Conservation (phyloP, 306 rosid species). For the Castanea mollissima region DNA sequence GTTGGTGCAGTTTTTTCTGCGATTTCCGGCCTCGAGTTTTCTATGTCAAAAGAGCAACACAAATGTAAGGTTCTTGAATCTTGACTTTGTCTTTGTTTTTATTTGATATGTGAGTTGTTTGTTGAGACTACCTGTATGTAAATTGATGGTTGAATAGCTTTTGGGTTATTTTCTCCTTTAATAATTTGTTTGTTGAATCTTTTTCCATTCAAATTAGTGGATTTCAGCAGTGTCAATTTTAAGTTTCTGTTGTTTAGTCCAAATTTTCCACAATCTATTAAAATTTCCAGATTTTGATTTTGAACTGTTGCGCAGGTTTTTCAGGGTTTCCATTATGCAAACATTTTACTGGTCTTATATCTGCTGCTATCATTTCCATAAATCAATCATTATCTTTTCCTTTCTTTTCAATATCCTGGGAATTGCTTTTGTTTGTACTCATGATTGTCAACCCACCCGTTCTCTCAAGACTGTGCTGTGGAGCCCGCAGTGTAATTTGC, state of each 20-base stretch:
- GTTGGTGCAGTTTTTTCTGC: constrained; percentile 84
- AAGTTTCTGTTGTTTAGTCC: background rate
- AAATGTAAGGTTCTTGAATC: constrained; percentile 48
- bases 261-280: background rate
- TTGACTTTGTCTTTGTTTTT: background rate
- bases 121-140: background rate
- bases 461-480: background rate
- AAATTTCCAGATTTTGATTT: background rate
- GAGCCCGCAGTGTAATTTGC: background rate
- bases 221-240: background rate
- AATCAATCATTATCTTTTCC: background rate
- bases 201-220: background rate
- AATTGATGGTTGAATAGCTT: constrained; percentile 3
- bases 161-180: constrained; percentile 7
- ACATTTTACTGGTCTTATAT: background rate
- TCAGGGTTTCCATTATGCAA: background rate
- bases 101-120: constrained; percentile 10
- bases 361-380: background rate
- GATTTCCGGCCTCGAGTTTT: constrained; percentile 92
- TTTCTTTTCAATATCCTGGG: background rate
- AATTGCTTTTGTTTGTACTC: background rate
- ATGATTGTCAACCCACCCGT: background rate
- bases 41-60: constrained; percentile 73
- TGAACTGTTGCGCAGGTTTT: background rate
- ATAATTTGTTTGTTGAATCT: constrained; percentile 4